Base-by-base conservation (phyloP, 148 eudicot genomes). In the Rhododendron mucronatum region DNA sequence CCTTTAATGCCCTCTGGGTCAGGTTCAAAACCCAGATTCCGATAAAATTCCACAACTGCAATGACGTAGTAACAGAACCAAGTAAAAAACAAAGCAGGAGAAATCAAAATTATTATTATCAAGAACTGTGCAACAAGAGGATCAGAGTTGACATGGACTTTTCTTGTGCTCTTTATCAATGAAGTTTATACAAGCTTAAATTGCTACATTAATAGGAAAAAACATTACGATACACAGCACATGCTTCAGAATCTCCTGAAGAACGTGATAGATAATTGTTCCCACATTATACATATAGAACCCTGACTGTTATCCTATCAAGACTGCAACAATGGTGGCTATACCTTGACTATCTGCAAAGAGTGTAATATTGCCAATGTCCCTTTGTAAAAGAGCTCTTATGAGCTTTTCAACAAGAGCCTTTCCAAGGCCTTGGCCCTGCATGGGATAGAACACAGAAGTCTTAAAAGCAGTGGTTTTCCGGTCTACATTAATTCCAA, bases 1-100 rank as follows among this genome's bases (percentile, higher is more conserved):
- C 99, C 99, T 89, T 95, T 96, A 35, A 96, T 96, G 90, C 99
- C 99, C 86, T 96, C 98, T 1, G 99, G 99, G 87, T 96, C 99
- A 37, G 98, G 90, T 86, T 96, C 91, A 85, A 96, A 96, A 41
- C 99, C 99, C 87, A 96, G 87, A 85, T 94, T 94, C 83, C 61
- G 90, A 86, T 96, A 96, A 91, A 96, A 96, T 12, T 96, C 99
- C 80, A 96, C 97, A 81, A 96, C 99, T 96, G 96, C 94, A 89
- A 83, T 63, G 28, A 78, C 12, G 83, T 14, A n/a, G 47, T 77
- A 63, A 63, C 13, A 78, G 14, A 85, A 78, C 50, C 21, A 35
- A 61, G 39, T 75, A 20, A 65, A 75, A 30, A 85, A 18, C 75
- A 85, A 39, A 84, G 47, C 82, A 28, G 21, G 7, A 53, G 23